Conservation (phyloP, 176 grass and related monocot genomes). For the Hordeum vulgare region DNA sequence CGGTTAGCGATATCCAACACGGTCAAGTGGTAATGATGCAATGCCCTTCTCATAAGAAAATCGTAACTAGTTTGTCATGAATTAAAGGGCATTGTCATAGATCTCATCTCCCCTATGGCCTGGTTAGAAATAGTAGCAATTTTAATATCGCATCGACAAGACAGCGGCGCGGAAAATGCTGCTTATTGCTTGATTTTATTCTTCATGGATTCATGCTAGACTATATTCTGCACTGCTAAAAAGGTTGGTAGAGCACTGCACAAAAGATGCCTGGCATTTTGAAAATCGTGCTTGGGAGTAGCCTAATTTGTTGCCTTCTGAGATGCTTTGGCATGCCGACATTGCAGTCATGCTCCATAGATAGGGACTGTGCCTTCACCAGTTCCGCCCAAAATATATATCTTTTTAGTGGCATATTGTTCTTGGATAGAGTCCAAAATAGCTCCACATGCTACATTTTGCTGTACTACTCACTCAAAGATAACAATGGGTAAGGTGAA, state of each 20-base stretch:
- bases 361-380: background rate
- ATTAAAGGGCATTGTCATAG: background rate
- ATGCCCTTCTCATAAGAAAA: background rate
- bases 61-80: background rate
- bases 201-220: background rate
- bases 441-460: conserved; percentile 4
- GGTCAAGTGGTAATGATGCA: background rate
- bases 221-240: background rate
- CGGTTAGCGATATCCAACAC: background rate
- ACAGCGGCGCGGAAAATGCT: background rate
- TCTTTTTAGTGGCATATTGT: background rate
- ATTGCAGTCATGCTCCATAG: background rate
- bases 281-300: background rate
- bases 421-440: background rate
- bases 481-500: background rate
- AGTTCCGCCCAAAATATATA: conserved; percentile 12
- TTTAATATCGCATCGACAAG: background rate
- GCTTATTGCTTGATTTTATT: background rate
- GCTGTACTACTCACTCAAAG: background rate
- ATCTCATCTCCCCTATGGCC: background rate
- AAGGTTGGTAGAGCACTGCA: conserved; percentile 14
- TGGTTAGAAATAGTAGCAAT: background rate
- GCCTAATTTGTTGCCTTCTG: conserved; percentile 23
- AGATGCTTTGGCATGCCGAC: conserved; percentile 18
- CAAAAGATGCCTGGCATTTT: background rate